Conservation (phyloP, 2,329 filamentous ascomycete species). For the Catunica adiposa region DNA sequence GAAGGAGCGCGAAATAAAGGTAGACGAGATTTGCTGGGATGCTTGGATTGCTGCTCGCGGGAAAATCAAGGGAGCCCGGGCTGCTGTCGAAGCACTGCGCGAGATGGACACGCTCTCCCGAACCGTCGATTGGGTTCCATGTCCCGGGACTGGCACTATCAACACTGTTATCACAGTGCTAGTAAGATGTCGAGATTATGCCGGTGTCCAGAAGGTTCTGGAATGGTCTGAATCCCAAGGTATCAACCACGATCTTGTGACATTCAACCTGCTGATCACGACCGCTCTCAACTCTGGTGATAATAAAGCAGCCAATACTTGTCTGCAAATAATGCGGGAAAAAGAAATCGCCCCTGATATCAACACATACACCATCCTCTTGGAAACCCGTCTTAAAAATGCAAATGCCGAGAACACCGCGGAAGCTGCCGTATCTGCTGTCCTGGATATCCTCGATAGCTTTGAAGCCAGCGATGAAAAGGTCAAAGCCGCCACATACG, state of each 20-base stretch:
- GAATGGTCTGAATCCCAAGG: slow-evolving; percentile 40
- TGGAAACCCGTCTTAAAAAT: slow-evolving; percentile 37
- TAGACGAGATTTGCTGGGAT: slow-evolving; percentile 54
- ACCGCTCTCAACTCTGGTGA: slow-evolving; percentile 36
- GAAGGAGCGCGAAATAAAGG: slow-evolving; percentile 34
- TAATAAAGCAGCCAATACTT: slow-evolving; percentile 28
- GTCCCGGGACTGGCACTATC: slow-evolving; percentile 47
- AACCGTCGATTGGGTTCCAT: slow-evolving; percentile 17
- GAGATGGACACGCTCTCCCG: slow-evolving; percentile 35
- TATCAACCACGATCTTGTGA: slow-evolving; percentile 39
- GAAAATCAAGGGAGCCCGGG: slow-evolving; percentile 32
- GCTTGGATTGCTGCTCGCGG: slow-evolving; percentile 52
- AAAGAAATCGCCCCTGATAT: slow-evolving; percentile 41
- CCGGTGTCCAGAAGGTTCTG: slow-evolving; percentile 37
- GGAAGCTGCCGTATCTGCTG: slow-evolving; percentile 30
- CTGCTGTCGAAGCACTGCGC: slow-evolving; percentile 45
- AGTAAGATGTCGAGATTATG: slow-evolving; percentile 30
- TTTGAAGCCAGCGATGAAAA: slow-evolving; percentile 41
- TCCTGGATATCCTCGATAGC: slow-evolving; percentile 38
- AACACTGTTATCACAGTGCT: slow-evolving; percentile 56
- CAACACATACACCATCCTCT: slow-evolving; percentile 57
- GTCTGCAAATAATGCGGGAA: slow-evolving; percentile 43
- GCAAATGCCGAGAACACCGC: slow-evolving; percentile 21
- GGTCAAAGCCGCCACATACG: slow-evolving; percentile 48
- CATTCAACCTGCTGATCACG: slow-evolving; percentile 52